Evolutionary conservation across 495 filamentous ascomycete genomes (phyloP), one percentile per base, ranked within the genome.

Genomic region (Achaetomiella virescens): DNA sequence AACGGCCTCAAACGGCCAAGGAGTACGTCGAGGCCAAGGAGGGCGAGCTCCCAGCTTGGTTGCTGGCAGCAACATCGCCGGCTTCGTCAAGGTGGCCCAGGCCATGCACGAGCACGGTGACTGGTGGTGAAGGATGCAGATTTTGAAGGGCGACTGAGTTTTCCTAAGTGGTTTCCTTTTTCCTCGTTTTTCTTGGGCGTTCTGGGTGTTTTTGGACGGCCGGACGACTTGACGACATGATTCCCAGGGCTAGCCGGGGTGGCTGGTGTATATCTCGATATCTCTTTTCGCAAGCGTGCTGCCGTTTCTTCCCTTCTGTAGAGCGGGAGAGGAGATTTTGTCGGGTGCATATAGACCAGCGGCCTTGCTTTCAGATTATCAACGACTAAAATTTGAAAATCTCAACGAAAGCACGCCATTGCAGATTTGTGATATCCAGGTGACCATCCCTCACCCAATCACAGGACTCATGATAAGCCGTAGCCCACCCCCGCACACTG

Each of bases 41-140:
- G 69, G 92, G 88, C 63, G 86, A 88, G 70, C 84, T 95, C 61
- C 93, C 58, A 89, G 84, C 57, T 75, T 98, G 63, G 91, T 97
- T 22, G 90, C 89, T 60, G 93, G 93, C 64, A 85, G 82, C 77
- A 98, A 98, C 77, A 95, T 98, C 75, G 93, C 93, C 50, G 93
- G 93, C 46, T 98, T 97, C 76, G 86, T 84, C 69, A 98, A 97
- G 84, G 93, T 97, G 44, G 93, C 86, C 38, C 82, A 82, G 61
- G 92, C 93, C 65, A 97, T 97, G 91, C 80, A 87, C 67, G 90
- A 93, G 69, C 92, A 96, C 71, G 93, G 93, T 66, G 92, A 97
- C 76, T 98, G 91, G 92, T 98, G 91, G 91, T 50, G 50, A 45
- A 66, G 56, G 63, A 33, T 14, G 5, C 7, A 6, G 5, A 1